These are phyloP conservation scores for Starmera stellimalicola DNA, from an alignment of 1,139 yeast genomes.

Conservation along the genomic window DNA sequence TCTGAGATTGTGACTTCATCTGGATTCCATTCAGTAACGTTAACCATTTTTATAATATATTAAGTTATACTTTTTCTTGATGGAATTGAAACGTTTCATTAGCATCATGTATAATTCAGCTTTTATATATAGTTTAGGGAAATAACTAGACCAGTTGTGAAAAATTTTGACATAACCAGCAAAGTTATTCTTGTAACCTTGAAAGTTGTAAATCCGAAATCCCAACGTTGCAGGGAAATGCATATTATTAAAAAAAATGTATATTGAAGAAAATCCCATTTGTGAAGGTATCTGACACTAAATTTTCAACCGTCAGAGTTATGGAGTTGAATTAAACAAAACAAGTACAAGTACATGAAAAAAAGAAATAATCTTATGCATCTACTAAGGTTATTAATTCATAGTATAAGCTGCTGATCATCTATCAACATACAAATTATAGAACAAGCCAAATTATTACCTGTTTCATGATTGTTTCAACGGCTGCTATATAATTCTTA, in stretches of 20 bases:
- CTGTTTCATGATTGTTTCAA: not conserved
- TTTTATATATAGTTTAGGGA: not conserved
- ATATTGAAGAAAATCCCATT: not conserved
- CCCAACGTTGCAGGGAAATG: not conserved
- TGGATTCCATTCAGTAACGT: conserved; percentile 16
- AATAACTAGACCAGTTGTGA: not conserved
- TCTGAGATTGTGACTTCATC: conserved; percentile 20
- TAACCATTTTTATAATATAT: not conserved
- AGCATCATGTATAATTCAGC: not conserved
- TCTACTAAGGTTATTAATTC: no score
- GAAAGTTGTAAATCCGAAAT: not conserved
- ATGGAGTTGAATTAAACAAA: not conserved
- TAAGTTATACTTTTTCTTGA: not conserved
- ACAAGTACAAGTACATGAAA: not conserved
- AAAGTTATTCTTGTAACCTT: not conserved
- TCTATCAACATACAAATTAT: no score
- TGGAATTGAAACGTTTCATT: not conserved
- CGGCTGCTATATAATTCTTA: not conserved
- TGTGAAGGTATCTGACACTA: not conserved
- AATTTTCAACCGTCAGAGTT: not conserved
- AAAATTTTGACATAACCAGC: not conserved
- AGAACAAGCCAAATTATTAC: no score
- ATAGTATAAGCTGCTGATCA: no score
- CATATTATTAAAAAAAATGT: not conserved
- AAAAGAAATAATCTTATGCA: no score